Percentiles rank a stretch among this genome's conserved stretches.
phyloP scores from a whole-genome alignment of 1,284 basidiomycete species.

The Ceratobasidium papillatum region DNA sequence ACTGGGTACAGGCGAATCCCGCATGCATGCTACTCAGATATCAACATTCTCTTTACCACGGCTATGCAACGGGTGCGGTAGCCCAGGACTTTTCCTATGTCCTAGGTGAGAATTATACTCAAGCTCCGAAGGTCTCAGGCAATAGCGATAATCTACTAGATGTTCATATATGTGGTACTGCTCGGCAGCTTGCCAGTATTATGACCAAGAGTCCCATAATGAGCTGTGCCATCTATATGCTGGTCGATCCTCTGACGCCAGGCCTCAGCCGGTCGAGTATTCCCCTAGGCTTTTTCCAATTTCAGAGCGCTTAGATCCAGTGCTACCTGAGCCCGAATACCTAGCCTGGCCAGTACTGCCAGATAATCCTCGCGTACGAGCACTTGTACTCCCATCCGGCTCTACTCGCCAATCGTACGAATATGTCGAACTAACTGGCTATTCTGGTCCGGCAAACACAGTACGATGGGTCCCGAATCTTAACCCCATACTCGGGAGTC shows the following conservation, averaged over 20 bases:
- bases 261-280: neutral
- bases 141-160: neutral
- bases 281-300: neutral
- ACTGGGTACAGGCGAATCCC: neutral
- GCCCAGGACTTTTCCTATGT: neutral
- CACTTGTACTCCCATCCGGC: neutral
- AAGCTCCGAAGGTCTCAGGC: neutral
- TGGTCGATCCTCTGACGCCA: neutral
- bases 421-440: neutral
- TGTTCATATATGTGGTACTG: neutral
- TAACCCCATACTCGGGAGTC: neutral
- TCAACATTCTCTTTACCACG: neutral
- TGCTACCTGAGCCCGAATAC: neutral
- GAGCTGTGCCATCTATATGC: neutral
- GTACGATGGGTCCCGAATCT: neutral
- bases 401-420: neutral
- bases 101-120: neutral
- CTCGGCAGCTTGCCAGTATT: neutral
- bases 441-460: neutral
- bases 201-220: neutral
- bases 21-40: neutral
- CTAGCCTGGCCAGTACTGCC: neutral
- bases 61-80: neutral
- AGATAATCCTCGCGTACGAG: neutral
- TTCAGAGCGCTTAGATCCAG: neutral